Percentiles rank a stretch among this genome's conserved stretches.
Evolutionary conservation across 768 basidiomycete species (phyloP).

Genomic region (Suillus subalutaceus): DNA sequence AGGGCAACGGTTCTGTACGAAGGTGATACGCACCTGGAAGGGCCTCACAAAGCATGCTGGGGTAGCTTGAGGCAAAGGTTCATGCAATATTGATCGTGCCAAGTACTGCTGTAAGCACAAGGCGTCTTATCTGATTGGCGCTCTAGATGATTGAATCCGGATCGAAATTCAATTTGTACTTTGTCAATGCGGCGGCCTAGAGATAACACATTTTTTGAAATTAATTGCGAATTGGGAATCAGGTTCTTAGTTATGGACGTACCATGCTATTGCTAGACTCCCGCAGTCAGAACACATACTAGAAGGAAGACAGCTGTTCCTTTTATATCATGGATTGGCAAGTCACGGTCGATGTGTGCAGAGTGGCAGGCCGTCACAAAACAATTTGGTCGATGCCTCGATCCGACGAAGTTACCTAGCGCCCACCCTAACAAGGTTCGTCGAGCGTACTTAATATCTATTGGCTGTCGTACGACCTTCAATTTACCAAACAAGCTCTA

Average conservation of each 20-base stretch:
- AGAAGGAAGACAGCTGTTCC: not conserved
- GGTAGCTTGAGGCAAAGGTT: not conserved
- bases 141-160: not conserved
- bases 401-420: not conserved
- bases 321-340: not conserved
- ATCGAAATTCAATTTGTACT: not conserved
- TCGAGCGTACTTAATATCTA: not conserved
- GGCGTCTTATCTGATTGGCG: not conserved
- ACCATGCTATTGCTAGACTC: not conserved
- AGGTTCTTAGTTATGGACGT: not conserved
- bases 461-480: not conserved
- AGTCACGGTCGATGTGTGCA: too few relatives aligned
- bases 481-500: not conserved
- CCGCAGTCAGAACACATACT: not conserved
- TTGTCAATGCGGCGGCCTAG: not conserved
- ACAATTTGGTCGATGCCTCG: not conserved
- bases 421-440: not conserved
- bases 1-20: not conserved
- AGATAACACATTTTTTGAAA: not conserved
- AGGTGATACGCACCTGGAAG: not conserved
- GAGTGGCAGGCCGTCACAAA: not conserved
- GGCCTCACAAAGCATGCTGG: not conserved
- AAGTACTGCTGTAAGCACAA: not conserved
- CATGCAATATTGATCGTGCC: not conserved
- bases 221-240: not conserved